Conservation (phyloP, 495 filamentous ascomycete species). For the Talaromyces wortmannii region DNA sequence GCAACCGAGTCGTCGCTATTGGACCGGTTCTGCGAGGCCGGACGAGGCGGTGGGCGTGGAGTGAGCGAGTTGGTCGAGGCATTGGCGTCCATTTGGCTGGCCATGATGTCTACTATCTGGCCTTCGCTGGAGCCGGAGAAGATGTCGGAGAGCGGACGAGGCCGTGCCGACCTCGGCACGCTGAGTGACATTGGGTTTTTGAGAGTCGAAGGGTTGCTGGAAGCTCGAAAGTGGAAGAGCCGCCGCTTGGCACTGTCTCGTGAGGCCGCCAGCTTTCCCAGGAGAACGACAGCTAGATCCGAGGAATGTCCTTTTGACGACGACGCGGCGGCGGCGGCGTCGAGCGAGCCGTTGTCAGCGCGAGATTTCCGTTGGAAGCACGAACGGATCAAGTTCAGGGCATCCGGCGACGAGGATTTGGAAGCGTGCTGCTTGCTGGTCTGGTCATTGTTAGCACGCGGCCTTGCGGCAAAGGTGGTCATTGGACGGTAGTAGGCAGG, state of each 20-base stretch:
- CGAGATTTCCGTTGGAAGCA: slow-evolving; percentile 17
- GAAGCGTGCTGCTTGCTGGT: background rate
- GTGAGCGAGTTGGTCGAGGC: slow-evolving; percentile 23
- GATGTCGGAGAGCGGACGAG: slow-evolving; percentile 37
- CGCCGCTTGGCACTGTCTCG: slow-evolving; percentile 41
- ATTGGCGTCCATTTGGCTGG: slow-evolving; percentile 17
- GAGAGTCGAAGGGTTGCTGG: slow-evolving; percentile 6
- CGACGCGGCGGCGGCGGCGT: too few species aligned
- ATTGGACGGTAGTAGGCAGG: slow-evolving; percentile 3
- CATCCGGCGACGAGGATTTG: background rate
- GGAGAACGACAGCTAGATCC: slow-evolving; percentile 11
- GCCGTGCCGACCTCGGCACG: slow-evolving; percentile 16
- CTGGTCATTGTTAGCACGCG: background rate
- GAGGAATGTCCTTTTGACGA: background rate
- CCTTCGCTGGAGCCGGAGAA: slow-evolving; percentile 25
- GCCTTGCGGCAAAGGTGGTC: slow-evolving; percentile 1
- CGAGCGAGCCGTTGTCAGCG: background rate
- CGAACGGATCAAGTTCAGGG: slow-evolving; percentile 17
- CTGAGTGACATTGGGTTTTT: slow-evolving; percentile 2
- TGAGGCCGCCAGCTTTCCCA: slow-evolving; percentile 37
- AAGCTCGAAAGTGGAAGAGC: slow-evolving; percentile 36
- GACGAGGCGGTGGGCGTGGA: slow-evolving; percentile 19
- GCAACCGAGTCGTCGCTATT: slow-evolving; percentile 15
- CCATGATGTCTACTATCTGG: slow-evolving; percentile 18
- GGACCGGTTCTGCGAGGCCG: slow-evolving; percentile 14